Percentiles rank a stretch among this genome's conserved stretches.
These are phyloP conservation scores for Auricularia sp. DNA, from an alignment of 768 basidiomycete genomes.

Conservation along the genomic window DNA sequence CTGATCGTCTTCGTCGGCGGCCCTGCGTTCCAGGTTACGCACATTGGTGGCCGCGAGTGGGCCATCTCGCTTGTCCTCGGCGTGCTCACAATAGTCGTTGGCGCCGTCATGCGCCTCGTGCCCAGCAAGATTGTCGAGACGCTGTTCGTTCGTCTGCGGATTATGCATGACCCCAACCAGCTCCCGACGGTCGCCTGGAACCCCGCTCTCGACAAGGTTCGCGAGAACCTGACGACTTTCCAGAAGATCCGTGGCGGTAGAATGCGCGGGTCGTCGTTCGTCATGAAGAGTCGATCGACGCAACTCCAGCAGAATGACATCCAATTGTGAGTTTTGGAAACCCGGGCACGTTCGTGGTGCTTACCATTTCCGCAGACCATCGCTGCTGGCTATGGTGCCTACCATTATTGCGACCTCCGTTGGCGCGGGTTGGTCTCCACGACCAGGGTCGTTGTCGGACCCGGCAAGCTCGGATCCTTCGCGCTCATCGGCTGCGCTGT, in stretches of 20 bases:
- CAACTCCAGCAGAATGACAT: slow-evolving; percentile 25
- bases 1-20: slow-evolving; percentile 88
- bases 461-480: slow-evolving; percentile 72
- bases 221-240: slow-evolving; percentile 81
- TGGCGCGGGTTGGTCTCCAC: slow-evolving; percentile 53
- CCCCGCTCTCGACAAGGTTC: slow-evolving; percentile 69
- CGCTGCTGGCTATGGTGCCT: slow-evolving; percentile 67
- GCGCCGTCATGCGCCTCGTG: slow-evolving; percentile 65
- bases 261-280: slow-evolving; percentile 74
- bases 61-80: slow-evolving; percentile 86
- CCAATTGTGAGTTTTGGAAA: background rate
- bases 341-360: background rate
- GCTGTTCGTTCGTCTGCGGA: slow-evolving; percentile 40
- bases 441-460: slow-evolving; percentile 52
- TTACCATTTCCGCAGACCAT: slow-evolving; percentile 38
- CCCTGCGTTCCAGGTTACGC: slow-evolving; percentile 81
- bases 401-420: slow-evolving; percentile 64
- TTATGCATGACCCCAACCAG: slow-evolving; percentile 52
- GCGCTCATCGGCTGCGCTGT: slow-evolving; percentile 68
- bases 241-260: slow-evolving; percentile 82
- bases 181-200: slow-evolving; percentile 70
- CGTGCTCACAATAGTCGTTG: slow-evolving; percentile 78
- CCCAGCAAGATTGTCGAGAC: slow-evolving; percentile 75
- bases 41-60: slow-evolving; percentile 79
- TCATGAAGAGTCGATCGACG: slow-evolving; percentile 67